A percentile compares a stretch with the other conserved stretches of the same genome.
phyloP scores from a whole-genome alignment of 768 basidiomycete genomes.

The Tylopilus intermedius region DNA sequence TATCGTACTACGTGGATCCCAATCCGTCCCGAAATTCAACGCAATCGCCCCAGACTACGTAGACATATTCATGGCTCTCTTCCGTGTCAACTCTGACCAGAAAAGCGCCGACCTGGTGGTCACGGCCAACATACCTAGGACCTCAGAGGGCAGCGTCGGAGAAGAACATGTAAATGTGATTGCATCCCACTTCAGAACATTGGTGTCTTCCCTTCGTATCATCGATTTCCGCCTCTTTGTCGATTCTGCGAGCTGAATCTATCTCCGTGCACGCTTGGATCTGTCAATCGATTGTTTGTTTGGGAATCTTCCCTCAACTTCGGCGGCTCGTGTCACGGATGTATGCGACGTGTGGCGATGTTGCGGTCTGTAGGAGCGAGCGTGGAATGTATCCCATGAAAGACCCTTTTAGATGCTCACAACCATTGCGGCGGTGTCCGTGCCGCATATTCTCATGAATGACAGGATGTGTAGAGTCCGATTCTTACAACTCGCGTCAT shows the following conservation, averaged over 20 bases:
- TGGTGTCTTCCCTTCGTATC: constrained; percentile 60
- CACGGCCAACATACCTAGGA: constrained; percentile 76
- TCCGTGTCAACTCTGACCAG: constrained; percentile 50
- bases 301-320: neutral
- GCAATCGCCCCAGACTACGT: constrained; percentile 56
- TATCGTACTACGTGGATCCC: constrained; percentile 61
- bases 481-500: no score
- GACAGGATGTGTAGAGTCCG: neutral
- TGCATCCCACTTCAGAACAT: constrained; percentile 46
- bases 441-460: constrained; percentile 2
- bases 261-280: neutral
- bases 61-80: constrained; percentile 74
- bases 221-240: constrained; percentile 62
- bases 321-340: neutral
- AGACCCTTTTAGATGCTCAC: neutral
- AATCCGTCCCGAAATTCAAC: constrained; percentile 77
- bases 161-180: constrained; percentile 29
- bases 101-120: constrained; percentile 80
- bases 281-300: neutral
- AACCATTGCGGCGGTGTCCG: neutral
- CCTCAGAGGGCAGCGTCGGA: constrained; percentile 27
- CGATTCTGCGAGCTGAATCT: constrained; percentile 27
- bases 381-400: constrained; percentile 7
- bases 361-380: neutral
- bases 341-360: neutral